Percentiles rank a stretch among this genome's conserved stretches.
Conservation (phyloP, 1,284 basidiomycete species). For the Singerocomus rubriflavus region DNA sequence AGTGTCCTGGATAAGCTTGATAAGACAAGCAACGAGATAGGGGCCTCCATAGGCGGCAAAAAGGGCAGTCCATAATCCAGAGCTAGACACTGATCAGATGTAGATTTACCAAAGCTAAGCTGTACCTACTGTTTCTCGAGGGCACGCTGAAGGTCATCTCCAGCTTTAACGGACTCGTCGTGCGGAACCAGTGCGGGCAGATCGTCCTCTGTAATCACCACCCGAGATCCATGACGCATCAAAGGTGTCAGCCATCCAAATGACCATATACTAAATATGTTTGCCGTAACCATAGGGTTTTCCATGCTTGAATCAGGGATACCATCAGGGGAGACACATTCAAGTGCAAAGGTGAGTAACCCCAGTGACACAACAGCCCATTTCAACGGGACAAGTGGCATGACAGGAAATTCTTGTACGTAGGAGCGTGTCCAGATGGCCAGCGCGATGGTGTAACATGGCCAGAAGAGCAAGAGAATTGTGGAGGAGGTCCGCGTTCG, state of each 20-base stretch:
- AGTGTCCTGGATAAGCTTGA: conserved; percentile 79
- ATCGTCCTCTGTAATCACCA: conserved; percentile 74
- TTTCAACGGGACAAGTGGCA: conserved; percentile 46
- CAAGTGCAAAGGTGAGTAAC: conserved; percentile 59
- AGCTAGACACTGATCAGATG: conserved; percentile 14
- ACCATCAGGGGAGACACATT: conserved; percentile 69
- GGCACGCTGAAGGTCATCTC: conserved; percentile 56
- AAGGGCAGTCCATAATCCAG: conserved; percentile 69
- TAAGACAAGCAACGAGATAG: conserved; percentile 61
- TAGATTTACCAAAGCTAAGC: background rate
- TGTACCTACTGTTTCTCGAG: conserved; percentile 56
- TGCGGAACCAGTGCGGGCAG: conserved; percentile 62
- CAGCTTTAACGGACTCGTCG: conserved; percentile 76
- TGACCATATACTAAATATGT: conserved; percentile 76
- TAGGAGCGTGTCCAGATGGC: conserved; percentile 64
- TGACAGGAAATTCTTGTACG: conserved; percentile 17
- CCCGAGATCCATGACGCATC: conserved; percentile 63
- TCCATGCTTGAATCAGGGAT: conserved; percentile 52
- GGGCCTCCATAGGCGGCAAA: conserved; percentile 77
- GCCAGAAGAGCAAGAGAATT: conserved; percentile 82
- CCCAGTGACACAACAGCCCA: conserved; percentile 49
- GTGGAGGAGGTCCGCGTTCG: conserved; percentile 77
- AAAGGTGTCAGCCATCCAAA: conserved; percentile 82
- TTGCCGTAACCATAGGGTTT: conserved; percentile 77
- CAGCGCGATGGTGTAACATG: conserved; percentile 56